Base-by-base conservation (phyloP, 306 rosid genomes). In the Fragaria nilgerrensis region DNA sequence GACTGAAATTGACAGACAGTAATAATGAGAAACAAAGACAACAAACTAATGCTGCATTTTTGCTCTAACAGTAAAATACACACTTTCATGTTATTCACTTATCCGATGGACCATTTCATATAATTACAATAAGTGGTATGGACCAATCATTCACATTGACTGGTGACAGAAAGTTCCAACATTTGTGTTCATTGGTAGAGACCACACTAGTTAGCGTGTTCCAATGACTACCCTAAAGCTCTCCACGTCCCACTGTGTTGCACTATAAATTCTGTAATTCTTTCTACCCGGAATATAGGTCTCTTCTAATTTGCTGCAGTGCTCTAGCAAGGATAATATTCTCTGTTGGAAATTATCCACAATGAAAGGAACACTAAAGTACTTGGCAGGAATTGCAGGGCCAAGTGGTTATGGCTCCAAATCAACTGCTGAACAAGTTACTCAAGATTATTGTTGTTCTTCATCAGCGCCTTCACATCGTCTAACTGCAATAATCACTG, bases 351-450 rank as follows among this genome's bases (percentile, higher is more conserved):
- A 75, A 67, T 32, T 16, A 32, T 32, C 43, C 82, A 68, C 49
- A 69, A 92, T 92, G 99, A 95, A 95, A 86, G 97, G 82, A 82
- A 85, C 97, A 55, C 82, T 95, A 22, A 82, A 89, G 53, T 95
- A 95, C 87, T 86, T 95, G 29, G 97, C 97, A 77, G 99, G 99
- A 87, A 77, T 92, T 72, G 91, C 99, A 81, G 99, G 99, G 67
- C 97, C 96, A 15, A 95, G 97, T 85, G 99, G 97, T 45, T 92
- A 87, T 86, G 97, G 99, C 85, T 95, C 99, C 14, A 95, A 90
- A 10, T 82, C 99, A 36, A 92, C 99, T 9, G 99, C 97, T 23
- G 99, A 95, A 29, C 92, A 95, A 87, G 97, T 92, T 62, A 87
- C 97, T 66, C 61, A 72, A 36, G 70, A 84, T 29, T 65, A 16